Evolutionary conservation across 1,139 yeast species (phyloP), one percentile per base, ranked within the genome.

Genomic region (Nakaseomyces delphensis): DNA sequence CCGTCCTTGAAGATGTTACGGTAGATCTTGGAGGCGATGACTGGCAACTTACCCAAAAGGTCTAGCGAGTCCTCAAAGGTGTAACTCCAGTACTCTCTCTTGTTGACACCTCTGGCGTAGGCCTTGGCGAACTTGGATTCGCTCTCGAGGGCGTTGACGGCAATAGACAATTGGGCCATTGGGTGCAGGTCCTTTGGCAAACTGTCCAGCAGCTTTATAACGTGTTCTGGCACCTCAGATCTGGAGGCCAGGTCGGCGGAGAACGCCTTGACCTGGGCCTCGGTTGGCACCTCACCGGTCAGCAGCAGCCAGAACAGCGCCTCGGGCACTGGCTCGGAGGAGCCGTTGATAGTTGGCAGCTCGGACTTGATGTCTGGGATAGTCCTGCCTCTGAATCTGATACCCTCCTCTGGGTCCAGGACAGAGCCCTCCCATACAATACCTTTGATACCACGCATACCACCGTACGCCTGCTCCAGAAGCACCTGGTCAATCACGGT

Each of bases 361-460:
- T 82, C 86, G 64, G 77, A 74, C 70, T 85, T 95, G 65, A 89
- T 78, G 61, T 91, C 97, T 54, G 97, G 96, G 59, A 91, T 91
- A 60, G 98, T 89, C 71, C 82, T 78, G 62, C 97, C 97, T 74
- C 97, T 86, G 80, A 91, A 91, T 67, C 96, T 82, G 67, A 91
- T 91, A 64, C 98, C 98, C 71, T 91, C 98, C 55, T 83, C 83
- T 57, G 98, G 94, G 70, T 91, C 98, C 67, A 91, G 76, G 45
- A 91, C 98, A 45, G 97, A 89, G 61, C 98, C 98, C 76, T 91
- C 97, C 97, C 97, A 91, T 49, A 91, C 96, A 59, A 91, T 76
- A 62, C 96, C 95, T 71, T 85, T 85, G 72, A 89, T 84, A 68
- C 96, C 96, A 72, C 96, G 82, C 96, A 85, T 86, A 77, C 98